Base-by-base conservation (phyloP, 441 rosid genomes). In the Bocquillonia castaneifolia region DNA sequence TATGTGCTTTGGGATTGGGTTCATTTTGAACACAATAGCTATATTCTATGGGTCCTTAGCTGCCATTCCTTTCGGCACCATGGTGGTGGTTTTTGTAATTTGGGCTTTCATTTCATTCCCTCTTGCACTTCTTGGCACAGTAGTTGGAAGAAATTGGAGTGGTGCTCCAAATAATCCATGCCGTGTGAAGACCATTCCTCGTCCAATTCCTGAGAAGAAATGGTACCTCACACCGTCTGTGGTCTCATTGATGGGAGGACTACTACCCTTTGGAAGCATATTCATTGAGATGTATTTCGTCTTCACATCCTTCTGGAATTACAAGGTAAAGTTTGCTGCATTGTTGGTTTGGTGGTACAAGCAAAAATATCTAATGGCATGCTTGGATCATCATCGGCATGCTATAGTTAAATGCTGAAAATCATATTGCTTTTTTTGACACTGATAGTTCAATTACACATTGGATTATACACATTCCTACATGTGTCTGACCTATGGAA, bases 61-160 rank as follows among this genome's bases (percentile, higher is more conserved):
- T 1, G 98, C 98, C 53, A 93, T 93, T 77, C 98, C 98, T 28
- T 93, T 93, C 76, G 98, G 98, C 72, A 93, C 98, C n/a, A 89
- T 93, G 88, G 92, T 90, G 73, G 98, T 93, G 64, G 94, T 93
- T 72, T 93, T 87, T 48, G 81, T 93, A 59, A 93, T 93, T 28
- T 93, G 98, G 98, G 98, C 89, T 29, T 93, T 93, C 75, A 93
- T 93, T 79, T 93, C 98, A 56, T 91, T 93, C 84, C 98, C 98
- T 52, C 80, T 93, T 32, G 98, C 97, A 20, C 98, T 93, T 75
- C 92, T 93, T 56, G 98, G 98, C 67, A 93, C 98, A 9, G 98
- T 93, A 7, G 90, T 93, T 57, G 98, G 98, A 59, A 89, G 94
- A 81, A 93, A 89, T 71, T 90, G 97, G 91, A 90, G 97, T 57